Evolutionary conservation across 2,329 filamentous ascomycete species (phyloP), one percentile per base, ranked within the genome.

Genomic region (Arachnopeziza araneosa): DNA sequence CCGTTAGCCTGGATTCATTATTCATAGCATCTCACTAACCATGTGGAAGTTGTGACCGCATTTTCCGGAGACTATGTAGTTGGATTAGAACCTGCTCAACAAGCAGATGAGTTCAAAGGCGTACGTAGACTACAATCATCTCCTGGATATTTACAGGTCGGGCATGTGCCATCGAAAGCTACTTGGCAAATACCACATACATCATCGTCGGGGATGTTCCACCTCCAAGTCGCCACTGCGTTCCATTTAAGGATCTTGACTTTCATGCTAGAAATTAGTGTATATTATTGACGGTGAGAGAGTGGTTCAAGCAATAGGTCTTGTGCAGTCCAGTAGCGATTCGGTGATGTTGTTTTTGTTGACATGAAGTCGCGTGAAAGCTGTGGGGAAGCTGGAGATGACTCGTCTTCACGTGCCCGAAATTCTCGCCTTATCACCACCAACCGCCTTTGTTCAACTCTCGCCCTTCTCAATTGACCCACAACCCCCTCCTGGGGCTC

Each of bases 21-120:
- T 21, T 51, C 19, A 3, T 36, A n/a, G 23, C 8, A 23, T 10
- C 17, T 21, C 14, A 53, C 80, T 67, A 75, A 96, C 92, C 90
- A 96, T 96, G 76, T 99, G 95, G 72, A 99, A 99, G 64, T 91
- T 96, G 75, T 99, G 95, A 5, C 92, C 93, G 76, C 95, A 99
- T 79, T 93, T 96, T 51, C 95, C 95, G 63, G 95, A 93, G 66
- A 97, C 93, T 97, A 9, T 32, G 7, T n/a, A 19, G 24, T 12
- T 44, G 26, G 6, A 44, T 44, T 44, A 51, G 24, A 24, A 44
- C 12, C 17, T 62, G 26, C 50, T 44, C 9, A 54, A 10, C 14
- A 19, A 19, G 12, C 36, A 8, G 12, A 3, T 44, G 4, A 7
- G 36, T 4, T 9, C 22, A 2, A 52, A 7, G 32, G 79, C 88